Evolutionary conservation across 495 filamentous ascomycete genomes (phyloP), one percentile per base, ranked within the genome.

Genomic region (Penicillium simplicissimum): DNA sequence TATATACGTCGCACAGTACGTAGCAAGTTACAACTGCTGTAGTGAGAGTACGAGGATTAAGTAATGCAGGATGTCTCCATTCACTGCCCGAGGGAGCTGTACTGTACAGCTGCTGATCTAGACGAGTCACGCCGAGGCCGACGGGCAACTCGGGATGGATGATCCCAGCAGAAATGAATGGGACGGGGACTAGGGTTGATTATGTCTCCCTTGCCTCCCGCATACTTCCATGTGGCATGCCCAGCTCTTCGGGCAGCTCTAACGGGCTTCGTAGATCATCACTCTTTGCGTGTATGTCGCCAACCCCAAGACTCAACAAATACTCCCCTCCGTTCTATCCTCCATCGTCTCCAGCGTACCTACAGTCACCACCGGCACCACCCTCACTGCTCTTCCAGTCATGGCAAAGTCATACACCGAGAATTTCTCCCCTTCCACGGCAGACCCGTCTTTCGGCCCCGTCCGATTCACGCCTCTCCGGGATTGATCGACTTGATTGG

Each of bases 401-500:
- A 40, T 47, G 61, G 48, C 42, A 62, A 63, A 63, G 59, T 58
- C 62, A 59, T 65, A 68, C 62, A 59, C 67, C 67, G 67, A 70
- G 51, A 58, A 31, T 43, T 64, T 64, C 40, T 36, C 49, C 21
- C 57, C 23, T 3, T 51, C 56, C 55, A 49, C 59, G 43, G 52
- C 59, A 54, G 49, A 37, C 55, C 62, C 51, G 65, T 66, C 58
- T 51, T 54, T 70, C 68, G 68, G 68, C 66, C 58, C 68, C 65
- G 59, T 69, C 67, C 64, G 68, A 61, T 49, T 53, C 2, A 11
- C 43, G 9, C 47, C 33, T 34, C 19, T 11, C 23, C 23, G 23
- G 23, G 1, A 1, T 25, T 25, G 23, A 25, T 25, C 23, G 3
- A 25, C 21, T 15, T 71, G 71, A 76, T 76, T 76, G 74, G 71